Percentiles rank a stretch among this genome's conserved stretches.
Conservation (phyloP, 306 rosid genomes). For the Comarum palustre region DNA sequence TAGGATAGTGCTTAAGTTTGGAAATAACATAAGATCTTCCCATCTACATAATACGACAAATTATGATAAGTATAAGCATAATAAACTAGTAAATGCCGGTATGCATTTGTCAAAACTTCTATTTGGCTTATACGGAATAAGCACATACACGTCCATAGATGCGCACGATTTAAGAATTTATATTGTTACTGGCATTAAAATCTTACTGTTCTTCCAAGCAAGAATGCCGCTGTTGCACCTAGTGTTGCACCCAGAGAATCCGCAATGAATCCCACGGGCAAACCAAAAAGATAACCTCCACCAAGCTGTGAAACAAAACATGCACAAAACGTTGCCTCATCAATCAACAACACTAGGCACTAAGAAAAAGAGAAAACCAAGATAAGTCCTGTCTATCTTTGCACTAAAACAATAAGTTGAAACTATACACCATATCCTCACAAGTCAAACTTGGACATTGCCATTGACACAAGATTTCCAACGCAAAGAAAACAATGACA, state of each 20-base stretch:
- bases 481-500: background rate
- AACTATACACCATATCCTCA: background rate
- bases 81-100: background rate
- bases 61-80: background rate
- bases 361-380: background rate
- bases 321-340: background rate
- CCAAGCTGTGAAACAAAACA: conserved; percentile 45
- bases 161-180: background rate
- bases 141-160: background rate
- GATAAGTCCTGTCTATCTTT: background rate
- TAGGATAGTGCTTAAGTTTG: conserved; percentile 41
- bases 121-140: background rate
- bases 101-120: background rate
- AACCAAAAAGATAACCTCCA: conserved; percentile 60
- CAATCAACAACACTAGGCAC: background rate
- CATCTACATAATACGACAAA: conserved; percentile 23
- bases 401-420: background rate
- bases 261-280: conserved; percentile 55
- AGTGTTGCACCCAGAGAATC: conserved; percentile 56
- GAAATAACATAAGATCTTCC: conserved; percentile 43
- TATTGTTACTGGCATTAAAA: conserved; percentile 7
- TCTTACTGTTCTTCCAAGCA: conserved; percentile 55
- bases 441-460: conserved; percentile 4
- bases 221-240: conserved; percentile 55
- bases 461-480: background rate